Base-by-base conservation (phyloP, 441 rosid genomes). In the Populus hybrid region DNA sequence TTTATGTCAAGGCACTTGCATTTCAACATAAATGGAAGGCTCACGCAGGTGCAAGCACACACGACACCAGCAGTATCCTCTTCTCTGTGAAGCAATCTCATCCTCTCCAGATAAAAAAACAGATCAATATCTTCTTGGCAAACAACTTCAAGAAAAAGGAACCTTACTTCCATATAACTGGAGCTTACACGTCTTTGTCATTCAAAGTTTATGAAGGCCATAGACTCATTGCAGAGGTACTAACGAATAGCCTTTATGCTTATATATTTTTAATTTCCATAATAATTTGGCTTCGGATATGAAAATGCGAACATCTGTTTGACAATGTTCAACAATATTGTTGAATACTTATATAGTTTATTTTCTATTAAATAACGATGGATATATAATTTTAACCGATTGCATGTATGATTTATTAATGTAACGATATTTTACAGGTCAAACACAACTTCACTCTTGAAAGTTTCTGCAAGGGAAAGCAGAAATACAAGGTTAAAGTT, bases 391-490 rank as follows among this genome's bases (percentile, higher is more conserved):
- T 18, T 54, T 18, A 54, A 6, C 61, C n/a, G 61, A 18, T 1
- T 0, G 61, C 6, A 4, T 2, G 14, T 16, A 54, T 5, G 21
- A 1, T 54, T 16, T 54, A 65, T 12, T 21, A 23, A 23, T 16
- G 34, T 66, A 11, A 12, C 35, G 18, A 66, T 28, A 9, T n/a
- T 63, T 38, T 77, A 28, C 80, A 70, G 74, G 72, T 88, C 23
- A 83, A 81, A 32, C 92, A 91, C 79, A 83, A 73, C 54, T 90
- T 81, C 80, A 84, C 90, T 36, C 83, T 87, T 88, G 91, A 87
- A 70, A 93, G 94, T 75, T 89, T 86, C 81, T 90, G 88, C 80
- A 91, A 78, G 83, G 97, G 94, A 3, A 89, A 86, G 85, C 91
- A 93, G 36, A 89, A 70, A 40, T 91, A 86, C 84, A 85, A 76